Percentiles rank a stretch among this genome's conserved stretches.
Evolutionary conservation across 2,329 filamentous ascomycete genomes (phyloP).

Genomic region (Penicillium sp.): DNA sequence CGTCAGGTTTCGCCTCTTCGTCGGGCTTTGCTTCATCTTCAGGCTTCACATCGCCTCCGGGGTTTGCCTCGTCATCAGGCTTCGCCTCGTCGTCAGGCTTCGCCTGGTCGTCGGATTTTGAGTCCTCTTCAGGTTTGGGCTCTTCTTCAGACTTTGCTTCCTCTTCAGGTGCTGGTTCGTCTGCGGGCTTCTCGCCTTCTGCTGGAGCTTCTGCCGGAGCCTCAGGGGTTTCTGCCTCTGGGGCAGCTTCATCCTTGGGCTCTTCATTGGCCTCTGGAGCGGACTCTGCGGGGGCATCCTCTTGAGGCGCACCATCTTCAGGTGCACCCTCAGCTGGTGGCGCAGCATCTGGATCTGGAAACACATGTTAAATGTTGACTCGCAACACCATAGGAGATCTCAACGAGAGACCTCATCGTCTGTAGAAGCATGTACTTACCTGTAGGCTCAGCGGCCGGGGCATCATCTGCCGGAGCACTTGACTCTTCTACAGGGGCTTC

Average conservation of each 20-base stretch:
- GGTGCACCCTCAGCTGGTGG: conserved; percentile 24
- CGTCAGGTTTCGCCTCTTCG: background rate
- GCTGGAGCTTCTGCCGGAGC: conserved; percentile 17
- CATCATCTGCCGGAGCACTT: conserved; percentile 27
- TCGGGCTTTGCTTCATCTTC: background rate
- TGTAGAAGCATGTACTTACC: conserved; percentile 26
- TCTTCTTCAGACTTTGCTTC: background rate
- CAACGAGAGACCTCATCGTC: background rate
- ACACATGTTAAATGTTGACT: conserved; percentile 14
- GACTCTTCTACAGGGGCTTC: conserved; percentile 25
- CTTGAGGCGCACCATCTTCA: conserved; percentile 26
- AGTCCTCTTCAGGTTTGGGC: background rate
- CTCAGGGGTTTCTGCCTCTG: conserved; percentile 13
- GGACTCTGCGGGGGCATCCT: conserved; percentile 25
- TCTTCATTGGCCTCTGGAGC: conserved; percentile 1
- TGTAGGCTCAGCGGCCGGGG: conserved; percentile 29
- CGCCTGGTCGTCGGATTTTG: background rate
- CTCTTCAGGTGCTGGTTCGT: conserved; percentile 13
- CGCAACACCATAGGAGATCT: background rate
- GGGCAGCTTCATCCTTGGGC: background rate
- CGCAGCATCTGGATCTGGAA: conserved; percentile 30
- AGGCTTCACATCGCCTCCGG: background rate
- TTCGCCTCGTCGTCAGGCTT: background rate
- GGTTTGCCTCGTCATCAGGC: background rate
- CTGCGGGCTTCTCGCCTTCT: conserved; percentile 14